Evolutionary conservation across 2,329 filamentous ascomycete genomes (phyloP), one percentile per base, ranked within the genome.

Genomic region (Penicillium sp.): DNA sequence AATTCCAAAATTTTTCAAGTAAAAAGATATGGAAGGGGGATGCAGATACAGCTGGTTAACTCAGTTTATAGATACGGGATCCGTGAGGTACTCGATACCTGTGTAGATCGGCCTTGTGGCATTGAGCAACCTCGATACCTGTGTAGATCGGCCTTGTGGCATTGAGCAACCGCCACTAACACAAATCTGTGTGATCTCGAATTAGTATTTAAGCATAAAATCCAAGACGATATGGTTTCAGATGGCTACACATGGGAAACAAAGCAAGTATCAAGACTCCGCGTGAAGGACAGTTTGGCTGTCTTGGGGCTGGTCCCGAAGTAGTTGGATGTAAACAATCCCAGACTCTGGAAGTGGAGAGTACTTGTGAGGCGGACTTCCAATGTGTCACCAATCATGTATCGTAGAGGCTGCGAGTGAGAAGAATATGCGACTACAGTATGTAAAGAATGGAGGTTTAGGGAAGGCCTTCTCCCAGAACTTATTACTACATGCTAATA

Each of bases 261-360:
- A 56, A 56, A 43, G 54, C 46, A 51, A 56, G 46, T 56, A 44
- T 51, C 41, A 24, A 5, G 7, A 50, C 13, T 18, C 35, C 49
- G 3, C 33, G 24, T 37, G 31, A 27, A 19, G 49, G 13, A 18
- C 33, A 27, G 18, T 19, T 22, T 22, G n/a, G 2, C 24, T 50
- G 49, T 53, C 54, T 56, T 53, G 54, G 43, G 16, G 41, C 46
- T 50, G 37, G 31, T 50, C 58, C 54, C 35, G 47, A 60, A 60
- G 54, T 18, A 52, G 58, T 35, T 49, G 39, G 40, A 60, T 60
- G 54, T 60, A 55, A 60, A 60, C 58, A 60, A 47, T 56, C 36
- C 39, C 31, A 31, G 6, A 31, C 9, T 31, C 6, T 31, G 31
- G 37, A 31, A 16, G 13, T 35, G 10, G 24, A 27, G 24, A 27